These are phyloP conservation scores for Arachis monticola DNA, from an alignment of 331 rosid genomes.

Conservation along the genomic window DNA sequence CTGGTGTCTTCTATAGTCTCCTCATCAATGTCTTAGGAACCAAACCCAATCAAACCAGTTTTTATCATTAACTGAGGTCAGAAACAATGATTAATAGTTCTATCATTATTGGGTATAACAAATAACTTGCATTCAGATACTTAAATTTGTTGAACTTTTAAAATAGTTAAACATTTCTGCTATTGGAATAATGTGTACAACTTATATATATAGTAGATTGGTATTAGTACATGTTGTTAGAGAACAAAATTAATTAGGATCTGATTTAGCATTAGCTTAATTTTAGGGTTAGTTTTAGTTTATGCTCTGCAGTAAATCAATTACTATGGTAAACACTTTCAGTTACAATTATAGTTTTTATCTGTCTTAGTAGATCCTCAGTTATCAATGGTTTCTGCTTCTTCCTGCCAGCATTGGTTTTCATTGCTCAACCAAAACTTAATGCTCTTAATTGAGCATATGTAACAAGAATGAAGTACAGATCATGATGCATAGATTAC, in stretches of 20 bases:
- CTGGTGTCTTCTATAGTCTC: neutral
- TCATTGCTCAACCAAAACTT: neutral
- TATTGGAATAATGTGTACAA: too few relatives aligned
- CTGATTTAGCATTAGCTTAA: too few relatives aligned
- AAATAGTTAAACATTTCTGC: too few relatives aligned
- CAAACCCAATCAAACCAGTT: neutral
- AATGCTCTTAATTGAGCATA: neutral
- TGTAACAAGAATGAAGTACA: neutral
- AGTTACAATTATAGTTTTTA: too few relatives aligned
- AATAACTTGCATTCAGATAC: too few relatives aligned
- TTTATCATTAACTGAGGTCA: neutral
- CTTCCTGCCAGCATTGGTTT: neutral
- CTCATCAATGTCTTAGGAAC: constrained; percentile 10
- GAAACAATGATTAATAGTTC: neutral
- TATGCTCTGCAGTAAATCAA: too few relatives aligned
- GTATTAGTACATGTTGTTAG: neutral
- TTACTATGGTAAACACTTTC: too few relatives aligned
- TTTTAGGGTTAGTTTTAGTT: too few relatives aligned
- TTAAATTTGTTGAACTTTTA: too few relatives aligned
- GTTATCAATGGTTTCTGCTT: neutral
- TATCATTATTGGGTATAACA: too few relatives aligned
- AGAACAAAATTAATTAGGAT: too few relatives aligned
- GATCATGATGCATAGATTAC: neutral
- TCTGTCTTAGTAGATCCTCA: neutral
- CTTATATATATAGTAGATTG: too few relatives aligned